Base-by-base conservation (phyloP, 2,329 filamentous ascomycete genomes). In the Exophiala alcalophila region DNA sequence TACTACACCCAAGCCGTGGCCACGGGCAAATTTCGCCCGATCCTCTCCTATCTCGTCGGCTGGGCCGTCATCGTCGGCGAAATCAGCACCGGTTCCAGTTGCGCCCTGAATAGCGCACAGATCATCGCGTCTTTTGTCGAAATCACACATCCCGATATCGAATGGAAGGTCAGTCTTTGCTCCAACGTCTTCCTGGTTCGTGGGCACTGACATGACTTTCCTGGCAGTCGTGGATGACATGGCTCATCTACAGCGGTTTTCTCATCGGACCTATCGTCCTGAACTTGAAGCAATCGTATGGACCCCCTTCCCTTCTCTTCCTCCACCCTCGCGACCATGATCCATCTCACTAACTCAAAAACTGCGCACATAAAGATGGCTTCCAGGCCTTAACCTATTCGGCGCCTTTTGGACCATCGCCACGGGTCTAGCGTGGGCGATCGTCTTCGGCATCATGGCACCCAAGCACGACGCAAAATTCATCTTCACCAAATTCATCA, bases 401-500 rank as follows among this genome's bases (percentile, higher is more conserved):
- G 49, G 49, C 18, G 49, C 49, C 11, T 29, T 45, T 24, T 51
- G 44, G 44, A 49, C 41, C 19, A 49, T 51, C 15, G 40, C 45
- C 8, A 45, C 44, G 19, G 49, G 44, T 23, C 6, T 51, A 9
- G 41, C 49, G 8, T 51, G 49, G 49, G 49, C 45, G 19, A 23
- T 51, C 21, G 44, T 51, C 26, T 51, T 51, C 20, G 49, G 36
- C 30, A 27, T 51, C 37, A 51, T 51, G 49, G 45, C 49, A 19
- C 49, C 49, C 16, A 51, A 51, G 21, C 40, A 48, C 20, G 49
- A 51, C 26, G 49, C 44, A 49, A 51, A 68, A 16, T 74, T 74
- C 24, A 76, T 81, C 14, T 81, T 77, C 75, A 61, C 57, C 62
- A 52, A 77, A 65, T 56, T 78, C 76, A 39, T 77, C 64, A 76